Evolutionary conservation across 345 rosid genomes (phyloP), one percentile per base, ranked within the genome.

Genomic region (Lenwebbia sp.): DNA sequence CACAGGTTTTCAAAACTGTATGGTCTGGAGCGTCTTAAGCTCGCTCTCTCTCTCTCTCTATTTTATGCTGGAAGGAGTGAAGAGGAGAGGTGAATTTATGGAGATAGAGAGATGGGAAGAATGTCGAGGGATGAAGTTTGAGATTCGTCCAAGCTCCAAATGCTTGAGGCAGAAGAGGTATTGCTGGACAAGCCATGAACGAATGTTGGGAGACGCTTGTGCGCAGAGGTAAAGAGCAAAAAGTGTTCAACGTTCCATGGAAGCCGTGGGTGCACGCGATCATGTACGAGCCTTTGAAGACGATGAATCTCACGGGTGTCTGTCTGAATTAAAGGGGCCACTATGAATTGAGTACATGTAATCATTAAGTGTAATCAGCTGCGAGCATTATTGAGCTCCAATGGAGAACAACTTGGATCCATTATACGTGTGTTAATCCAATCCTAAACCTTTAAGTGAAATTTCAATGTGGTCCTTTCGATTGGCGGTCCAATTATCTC

Each of bases 361-460:
- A 28, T 62, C 40, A 30, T 28, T 28, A 60, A 57, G 4, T 8
- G 5, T 28, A 28, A 62, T 62, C 19, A 6, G 40, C 40, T 10
- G 5, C 5, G 3, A 62, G 21, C 21, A 13, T 28, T 14, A 28
- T 28, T 28, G 5, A 14, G 74, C 74, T 62, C 10, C 22, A 14
- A 62, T 0, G 74, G 22, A 62, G 21, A 28, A 28, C 10, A 10
- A 28, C 15, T 21, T 13, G 74, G 10, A 60, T 13, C 9, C 74
- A 60, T 41, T 44, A 44, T 2, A 1, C 50, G 11, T 10, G 0
- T 0, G 6, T 28, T 3, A 62, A 62, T 62, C 6, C 5, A 7
- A 0, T 14, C 19, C 1, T 30, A 30, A 62, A 28, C 1, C 28
- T 62, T 6, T 8, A 2, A 1, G 1, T 0, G 3, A 62, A 28